Conservation (phyloP, 306 rosid species). For the Inga oerstediana region DNA sequence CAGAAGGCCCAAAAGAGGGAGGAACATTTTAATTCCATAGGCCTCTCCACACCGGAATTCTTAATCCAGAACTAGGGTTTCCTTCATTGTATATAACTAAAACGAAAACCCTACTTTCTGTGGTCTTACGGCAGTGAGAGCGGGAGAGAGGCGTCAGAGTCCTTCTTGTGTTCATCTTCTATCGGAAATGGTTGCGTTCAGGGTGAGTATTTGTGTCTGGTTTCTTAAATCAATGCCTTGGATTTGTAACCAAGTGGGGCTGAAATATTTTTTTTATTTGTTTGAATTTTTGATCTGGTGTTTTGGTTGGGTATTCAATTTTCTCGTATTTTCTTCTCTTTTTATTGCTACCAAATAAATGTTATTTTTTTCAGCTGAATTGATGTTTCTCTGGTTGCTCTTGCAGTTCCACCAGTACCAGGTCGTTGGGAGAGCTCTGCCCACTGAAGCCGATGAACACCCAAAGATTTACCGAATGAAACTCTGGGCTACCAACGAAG, state of each 20-base stretch:
- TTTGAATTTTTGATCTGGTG: not conserved
- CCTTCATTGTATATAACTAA: conserved; percentile 18
- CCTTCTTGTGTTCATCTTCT: not conserved
- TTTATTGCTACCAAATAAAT: not conserved
- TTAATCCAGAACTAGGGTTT: conserved; percentile 38
- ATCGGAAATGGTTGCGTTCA: conserved; percentile 62
- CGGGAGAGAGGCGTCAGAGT: conserved; percentile 1
- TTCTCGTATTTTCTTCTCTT: not conserved
- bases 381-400: not conserved
- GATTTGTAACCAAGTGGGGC: not conserved
- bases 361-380: not conserved
- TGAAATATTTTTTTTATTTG: not conserved
- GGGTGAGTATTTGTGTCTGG: conserved; percentile 40
- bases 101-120: conserved; percentile 39
- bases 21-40: not conserved
- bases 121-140: conserved; percentile 16
- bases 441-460: conserved; percentile 69
- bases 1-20: not conserved
- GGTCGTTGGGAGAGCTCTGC: conserved; percentile 91
- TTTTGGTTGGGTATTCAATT: not conserved
- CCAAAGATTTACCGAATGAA: conserved; percentile 93
- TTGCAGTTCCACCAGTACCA: conserved; percentile 89
- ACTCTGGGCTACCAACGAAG: conserved; percentile 95
- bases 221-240: not conserved
- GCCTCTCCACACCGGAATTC: not conserved